Base-by-base conservation (phyloP, 306 rosid genomes). In the Prunus padus region DNA sequence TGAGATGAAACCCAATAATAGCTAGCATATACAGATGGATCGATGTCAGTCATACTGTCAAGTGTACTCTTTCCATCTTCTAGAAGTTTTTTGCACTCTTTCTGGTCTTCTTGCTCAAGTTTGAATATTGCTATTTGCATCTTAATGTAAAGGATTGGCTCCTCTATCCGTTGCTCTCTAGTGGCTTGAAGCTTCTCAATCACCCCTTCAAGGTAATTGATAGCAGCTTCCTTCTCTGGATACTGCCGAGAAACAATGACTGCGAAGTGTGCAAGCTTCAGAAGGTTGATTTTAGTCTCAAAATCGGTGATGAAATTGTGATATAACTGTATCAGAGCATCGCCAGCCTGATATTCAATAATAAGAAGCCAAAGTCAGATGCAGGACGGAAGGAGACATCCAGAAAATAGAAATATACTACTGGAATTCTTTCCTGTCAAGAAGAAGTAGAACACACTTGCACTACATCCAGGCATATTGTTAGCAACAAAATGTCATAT, bases 31-130 rank as follows among this genome's bases (percentile, higher is more conserved):
- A 96, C 98, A 63, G 98, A 88, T 30, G 99, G 99, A 83, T 96
- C 99, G 66, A 96, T 96, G 80, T 96, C 99, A 59, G 99, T 96
- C 99, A 96, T 90, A 85, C 96, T 91, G 84, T 96, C 99, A 25
- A 92, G 90, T 18, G 98, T 87, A 65, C 83, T 88, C 89, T 96
- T 96, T 73, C 98, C 99, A 83, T 96, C 97, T 52, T 96, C 99
- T 12, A 96, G 76, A 64, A 90, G 97, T 49, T 89, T 96, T 88
- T 96, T 92, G 88, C 94, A 87, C 78, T 92, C 98, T 78, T 89
- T 96, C 56, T 86, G 97, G 69, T 89, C 88, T 23, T 96, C 91
- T 79, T 90, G 90, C 79, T 96, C 99, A 67, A 96, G 97, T 78
- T 96, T 92, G 71, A 90, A 87, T 67, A 87, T 33, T 37, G 99